Conservation (phyloP, 352 stramenopile species). For the Phytophthora foliorum region DNA sequence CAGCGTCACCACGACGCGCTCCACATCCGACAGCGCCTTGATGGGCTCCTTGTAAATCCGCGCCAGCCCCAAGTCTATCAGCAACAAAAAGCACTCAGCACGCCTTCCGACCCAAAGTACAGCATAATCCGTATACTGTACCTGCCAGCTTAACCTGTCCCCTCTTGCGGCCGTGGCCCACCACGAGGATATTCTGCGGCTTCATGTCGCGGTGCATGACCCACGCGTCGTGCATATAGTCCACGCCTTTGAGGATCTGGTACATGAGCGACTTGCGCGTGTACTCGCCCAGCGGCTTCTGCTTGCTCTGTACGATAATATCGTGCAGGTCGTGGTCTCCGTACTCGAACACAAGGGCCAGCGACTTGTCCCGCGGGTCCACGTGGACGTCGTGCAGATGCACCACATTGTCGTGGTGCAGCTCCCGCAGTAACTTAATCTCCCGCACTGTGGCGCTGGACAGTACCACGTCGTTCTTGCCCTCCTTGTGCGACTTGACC, state of each 20-base stretch:
- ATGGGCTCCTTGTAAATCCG: constrained; percentile 91
- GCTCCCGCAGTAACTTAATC: constrained; percentile 90
- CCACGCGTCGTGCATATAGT: constrained; percentile 95
- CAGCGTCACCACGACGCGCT: constrained; percentile 95
- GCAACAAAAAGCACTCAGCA: background rate
- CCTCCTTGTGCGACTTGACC: constrained; percentile 92
- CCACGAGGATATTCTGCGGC: constrained; percentile 94
- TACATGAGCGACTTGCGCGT: constrained; percentile 95
- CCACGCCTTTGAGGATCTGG: constrained; percentile 92
- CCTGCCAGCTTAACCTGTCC: constrained; percentile 87
- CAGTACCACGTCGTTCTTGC: constrained; percentile 91
- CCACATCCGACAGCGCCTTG: constrained; percentile 89
- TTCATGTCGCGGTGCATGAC: constrained; percentile 96
- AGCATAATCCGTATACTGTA: constrained; percentile 6
- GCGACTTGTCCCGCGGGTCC: constrained; percentile 83
- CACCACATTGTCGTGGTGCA: constrained; percentile 91
- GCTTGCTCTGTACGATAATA: constrained; percentile 90
- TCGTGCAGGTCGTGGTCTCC: constrained; percentile 91
- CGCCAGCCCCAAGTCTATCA: constrained; percentile 87
- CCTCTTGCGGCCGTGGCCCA: constrained; percentile 83
- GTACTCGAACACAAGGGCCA: constrained; percentile 92
- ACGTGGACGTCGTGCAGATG: constrained; percentile 90
- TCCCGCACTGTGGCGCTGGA: constrained; percentile 91
- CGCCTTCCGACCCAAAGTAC: background rate
- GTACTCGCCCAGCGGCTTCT: constrained; percentile 91